phyloP scores from a whole-genome alignment of 345 rosid genomes.

The Eucalyptus curtisii region DNA sequence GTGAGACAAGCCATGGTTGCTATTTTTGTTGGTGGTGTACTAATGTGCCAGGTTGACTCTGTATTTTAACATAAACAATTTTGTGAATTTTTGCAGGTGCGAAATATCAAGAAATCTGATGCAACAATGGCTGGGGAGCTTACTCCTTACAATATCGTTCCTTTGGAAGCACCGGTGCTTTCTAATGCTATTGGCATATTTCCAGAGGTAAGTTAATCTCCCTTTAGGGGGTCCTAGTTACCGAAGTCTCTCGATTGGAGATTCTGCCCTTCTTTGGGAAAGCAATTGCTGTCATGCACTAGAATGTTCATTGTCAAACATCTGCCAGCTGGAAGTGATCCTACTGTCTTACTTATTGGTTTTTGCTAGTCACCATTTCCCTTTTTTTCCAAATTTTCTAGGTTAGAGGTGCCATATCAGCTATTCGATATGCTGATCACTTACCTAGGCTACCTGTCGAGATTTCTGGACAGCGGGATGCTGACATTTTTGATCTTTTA shows the following conservation, averaged over 20 bases:
- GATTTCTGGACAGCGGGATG: slow-evolving; percentile 64
- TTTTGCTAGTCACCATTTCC: background rate
- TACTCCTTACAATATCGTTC: slow-evolving; percentile 80
- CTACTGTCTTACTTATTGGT: background rate
- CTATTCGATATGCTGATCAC: slow-evolving; percentile 70
- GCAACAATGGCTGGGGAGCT: slow-evolving; percentile 67
- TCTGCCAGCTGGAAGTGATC: background rate
- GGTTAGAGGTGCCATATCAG: slow-evolving; percentile 84
- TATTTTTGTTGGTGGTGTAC: background rate
- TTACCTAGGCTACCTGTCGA: slow-evolving; percentile 76
- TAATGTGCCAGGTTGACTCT: background rate
- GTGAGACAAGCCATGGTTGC: background rate
- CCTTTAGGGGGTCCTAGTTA: background rate
- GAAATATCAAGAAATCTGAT: slow-evolving; percentile 52
- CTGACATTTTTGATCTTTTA: slow-evolving; percentile 91
- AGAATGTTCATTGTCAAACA: background rate
- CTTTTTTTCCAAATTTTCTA: slow-evolving; percentile 11
- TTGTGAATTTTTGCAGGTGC: slow-evolving; percentile 39
- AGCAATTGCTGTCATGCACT: background rate
- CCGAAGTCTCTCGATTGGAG: background rate
- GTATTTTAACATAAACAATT: background rate
- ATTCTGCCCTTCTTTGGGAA: background rate
- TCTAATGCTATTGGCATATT: slow-evolving; percentile 82
- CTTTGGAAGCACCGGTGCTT: slow-evolving; percentile 74
- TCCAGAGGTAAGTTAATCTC: slow-evolving; percentile 61